Evolutionary conservation across 2,329 filamentous ascomycete genomes (phyloP), one percentile per base, ranked within the genome.

Genomic region (Penicillium thymicola): DNA sequence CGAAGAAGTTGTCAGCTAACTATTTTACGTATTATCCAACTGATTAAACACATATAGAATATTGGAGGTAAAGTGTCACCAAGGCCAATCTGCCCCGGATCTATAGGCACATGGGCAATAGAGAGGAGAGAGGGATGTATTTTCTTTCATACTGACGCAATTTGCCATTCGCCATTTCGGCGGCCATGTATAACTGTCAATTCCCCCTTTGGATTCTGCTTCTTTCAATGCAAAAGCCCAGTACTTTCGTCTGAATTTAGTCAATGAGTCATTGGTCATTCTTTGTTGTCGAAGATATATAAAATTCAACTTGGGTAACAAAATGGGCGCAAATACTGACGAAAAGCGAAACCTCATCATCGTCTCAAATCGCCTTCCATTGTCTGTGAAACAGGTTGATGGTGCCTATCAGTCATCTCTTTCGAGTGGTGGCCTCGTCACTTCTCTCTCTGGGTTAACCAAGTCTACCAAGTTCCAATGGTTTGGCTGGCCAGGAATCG

Each of bases 401-500:
- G 90, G 89, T 65, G 85, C 85, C 66, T 97, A 93, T 76, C 81
- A 85, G 66, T 93, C 95, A 73, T 89, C 86, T 68, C 90, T 95
- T 83, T 96, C 92, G 43, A 96, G 92, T 11, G 92, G 92, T 54
- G 92, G 92, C 13, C 84, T 97, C 23, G 92, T 97, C 67, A 96
- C 90, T 28, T 92, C 92, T 23, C 80, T 97, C 52, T 93, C 90
- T 55, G 92, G 92, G 25, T 78, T 97, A 49, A 88, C 89, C 67
- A 96, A 96, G 76, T 88, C 89, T 5, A 95, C 90, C 21, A 89
- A 86, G 65, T 96, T 96, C 74, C 89, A 90, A 70, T 97, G 93
- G 92, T 97, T 96, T 75, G 93, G 92, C 60, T 97, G 93, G 93
- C 92, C 93, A 0, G 92, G 93, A 16, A 79, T 94, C 18, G 89